Percentiles rank a stretch among this genome's conserved stretches.
phyloP scores from a whole-genome alignment of 2,329 filamentous ascomycete genomes.

The Tolypocladium guangdongense region DNA sequence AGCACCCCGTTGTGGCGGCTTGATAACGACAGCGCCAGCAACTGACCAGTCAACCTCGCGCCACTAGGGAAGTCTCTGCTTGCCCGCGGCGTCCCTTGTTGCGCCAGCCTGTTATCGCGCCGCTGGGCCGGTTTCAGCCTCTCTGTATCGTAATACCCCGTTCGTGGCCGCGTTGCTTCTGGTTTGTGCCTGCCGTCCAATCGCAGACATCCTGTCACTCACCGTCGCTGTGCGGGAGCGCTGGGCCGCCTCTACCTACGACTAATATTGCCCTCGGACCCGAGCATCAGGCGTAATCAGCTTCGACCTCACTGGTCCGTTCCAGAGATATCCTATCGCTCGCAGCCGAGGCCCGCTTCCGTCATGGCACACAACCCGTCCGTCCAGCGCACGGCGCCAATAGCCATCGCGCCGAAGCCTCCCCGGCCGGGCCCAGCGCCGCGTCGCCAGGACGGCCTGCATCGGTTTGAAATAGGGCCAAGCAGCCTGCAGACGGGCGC shows the following conservation, averaged over 20 bases:
- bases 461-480: conserved; percentile 37
- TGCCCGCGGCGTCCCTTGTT: not conserved
- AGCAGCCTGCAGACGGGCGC: conserved; percentile 40
- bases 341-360: conserved; percentile 13
- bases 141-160: not conserved
- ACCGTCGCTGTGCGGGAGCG: not conserved
- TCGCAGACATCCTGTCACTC: not conserved
- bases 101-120: not conserved
- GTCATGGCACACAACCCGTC: conserved; percentile 42
- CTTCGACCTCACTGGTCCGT: not conserved
- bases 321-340: conserved; percentile 3
- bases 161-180: not conserved
- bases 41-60: not conserved
- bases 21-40: not conserved
- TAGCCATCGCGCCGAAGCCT: conserved; percentile 54
- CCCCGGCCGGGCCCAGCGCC: conserved; percentile 29
- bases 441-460: conserved; percentile 35
- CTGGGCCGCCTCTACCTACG: not conserved
- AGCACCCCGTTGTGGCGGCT: not conserved
- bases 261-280: not conserved
- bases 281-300: not conserved
- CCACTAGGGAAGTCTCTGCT: not conserved
- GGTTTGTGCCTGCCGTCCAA: not conserved
- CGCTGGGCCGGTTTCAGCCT: not conserved
- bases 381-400: conserved; percentile 51